A percentile compares a stretch with the other conserved stretches of the same genome.
Conservation (phyloP, 345 rosid genomes). For the Citrus trifoliata region DNA sequence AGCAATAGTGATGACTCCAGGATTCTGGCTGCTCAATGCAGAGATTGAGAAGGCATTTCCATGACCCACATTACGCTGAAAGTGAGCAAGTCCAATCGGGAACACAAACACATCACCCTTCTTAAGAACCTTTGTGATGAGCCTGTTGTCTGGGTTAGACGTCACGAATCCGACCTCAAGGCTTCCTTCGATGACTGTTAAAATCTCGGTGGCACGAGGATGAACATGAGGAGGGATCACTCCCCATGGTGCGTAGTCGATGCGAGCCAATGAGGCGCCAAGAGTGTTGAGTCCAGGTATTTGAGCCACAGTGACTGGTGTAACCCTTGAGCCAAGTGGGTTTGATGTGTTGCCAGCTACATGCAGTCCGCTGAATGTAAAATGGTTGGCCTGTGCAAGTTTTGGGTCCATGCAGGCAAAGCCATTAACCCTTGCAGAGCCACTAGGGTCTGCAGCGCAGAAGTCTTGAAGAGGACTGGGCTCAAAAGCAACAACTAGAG, state of each 20-base stretch:
- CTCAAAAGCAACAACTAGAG: background rate
- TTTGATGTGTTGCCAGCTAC: constrained; percentile 5
- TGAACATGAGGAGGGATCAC: constrained; percentile 15
- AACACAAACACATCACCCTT: constrained; percentile 27
- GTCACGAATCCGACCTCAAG: constrained; percentile 24
- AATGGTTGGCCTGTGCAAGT: background rate
- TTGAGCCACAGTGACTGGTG: background rate
- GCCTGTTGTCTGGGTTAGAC: constrained; percentile 22
- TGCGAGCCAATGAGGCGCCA: constrained; percentile 21
- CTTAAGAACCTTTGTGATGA: constrained; percentile 22
- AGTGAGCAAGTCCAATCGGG: constrained; percentile 24
- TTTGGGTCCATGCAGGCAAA: background rate
- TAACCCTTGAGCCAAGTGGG: constrained; percentile 3
- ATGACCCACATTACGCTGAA: constrained; percentile 18
- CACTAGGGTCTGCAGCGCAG: background rate
- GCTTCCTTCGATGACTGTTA: constrained; percentile 25
- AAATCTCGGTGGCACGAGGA: constrained; percentile 20
- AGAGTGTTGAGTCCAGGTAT: constrained; percentile 25
- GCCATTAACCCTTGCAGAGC: background rate
- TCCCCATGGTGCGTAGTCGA: constrained; percentile 20
- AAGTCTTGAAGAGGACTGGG: background rate
- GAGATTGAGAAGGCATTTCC: constrained; percentile 11
- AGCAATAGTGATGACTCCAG: constrained; percentile 17
- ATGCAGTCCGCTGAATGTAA: background rate
- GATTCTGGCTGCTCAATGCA: constrained; percentile 22